Percentiles rank a stretch among this genome's conserved stretches.
Evolutionary conservation across 208 protist species (phyloP).

Genomic region (Crithidia fasciculata): DNA sequence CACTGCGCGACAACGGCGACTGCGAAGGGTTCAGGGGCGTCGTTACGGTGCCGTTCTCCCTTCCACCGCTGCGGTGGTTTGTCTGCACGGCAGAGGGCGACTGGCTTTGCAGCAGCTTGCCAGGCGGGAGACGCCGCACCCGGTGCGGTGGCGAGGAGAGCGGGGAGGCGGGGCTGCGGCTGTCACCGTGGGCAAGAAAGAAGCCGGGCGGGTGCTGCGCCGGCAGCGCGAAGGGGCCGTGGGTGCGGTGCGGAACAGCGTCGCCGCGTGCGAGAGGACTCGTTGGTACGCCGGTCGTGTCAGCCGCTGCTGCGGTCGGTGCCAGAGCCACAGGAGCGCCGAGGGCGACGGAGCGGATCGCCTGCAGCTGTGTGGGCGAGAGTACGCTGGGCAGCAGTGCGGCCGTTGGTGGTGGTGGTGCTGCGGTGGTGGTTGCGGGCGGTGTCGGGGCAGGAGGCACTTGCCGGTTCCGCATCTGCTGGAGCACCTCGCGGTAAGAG

Average conservation of each 20-base stretch:
- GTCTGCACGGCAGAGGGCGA: constrained; percentile 1
- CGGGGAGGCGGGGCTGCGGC: background rate
- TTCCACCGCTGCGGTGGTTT: background rate
- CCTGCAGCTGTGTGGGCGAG: background rate
- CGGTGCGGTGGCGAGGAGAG: background rate
- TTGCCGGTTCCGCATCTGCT: constrained; percentile 13
- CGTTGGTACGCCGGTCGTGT: background rate
- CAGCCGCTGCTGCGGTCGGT: background rate
- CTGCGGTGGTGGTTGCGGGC: background rate
- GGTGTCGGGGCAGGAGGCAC: background rate
- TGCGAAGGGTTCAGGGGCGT: background rate
- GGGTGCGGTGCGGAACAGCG: constrained; percentile 8
- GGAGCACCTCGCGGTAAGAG: constrained; percentile 8
- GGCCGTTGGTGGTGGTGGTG: background rate
- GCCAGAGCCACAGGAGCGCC: background rate
- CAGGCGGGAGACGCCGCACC: background rate
- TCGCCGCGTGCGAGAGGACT: background rate
- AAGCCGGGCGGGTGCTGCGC: constrained; percentile 11
- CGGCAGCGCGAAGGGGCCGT: constrained; percentile 18
- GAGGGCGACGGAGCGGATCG: background rate
- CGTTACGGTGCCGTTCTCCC: background rate
- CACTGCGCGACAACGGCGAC: constrained; percentile 1
- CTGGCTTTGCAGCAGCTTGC: background rate
- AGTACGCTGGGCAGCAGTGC: background rate
- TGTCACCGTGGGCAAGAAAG: constrained; percentile 11